A percentile compares a stretch with the other conserved stretches of the same genome.
Conservation (phyloP, 2,329 filamentous ascomycete species). For the Pseudocercospora vitis region DNA sequence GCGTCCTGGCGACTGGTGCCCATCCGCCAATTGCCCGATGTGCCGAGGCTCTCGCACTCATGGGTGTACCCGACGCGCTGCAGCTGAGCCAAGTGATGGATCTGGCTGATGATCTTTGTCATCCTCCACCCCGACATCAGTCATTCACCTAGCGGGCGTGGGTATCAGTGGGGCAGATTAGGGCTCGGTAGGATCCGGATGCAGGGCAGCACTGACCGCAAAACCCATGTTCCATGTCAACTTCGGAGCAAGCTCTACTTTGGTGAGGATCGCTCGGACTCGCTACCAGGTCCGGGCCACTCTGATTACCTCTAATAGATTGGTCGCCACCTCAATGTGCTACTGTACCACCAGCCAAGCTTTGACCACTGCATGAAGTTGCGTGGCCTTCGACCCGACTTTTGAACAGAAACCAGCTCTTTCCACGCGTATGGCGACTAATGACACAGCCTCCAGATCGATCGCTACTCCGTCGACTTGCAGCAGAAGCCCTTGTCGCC, state of each 20-base stretch:
- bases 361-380: neutral
- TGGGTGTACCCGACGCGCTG: neutral
- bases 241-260: neutral
- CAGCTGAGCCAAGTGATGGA: neutral
- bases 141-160: neutral
- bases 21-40: neutral
- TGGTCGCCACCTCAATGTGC: neutral
- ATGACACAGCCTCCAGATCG: no score
- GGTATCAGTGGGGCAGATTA: neutral
- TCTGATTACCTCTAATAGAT: neutral
- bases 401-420: no score
- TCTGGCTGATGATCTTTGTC: neutral
- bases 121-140: neutral
- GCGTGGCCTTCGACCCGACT: neutral
- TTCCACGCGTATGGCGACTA: no score
- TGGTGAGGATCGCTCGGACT: neutral
- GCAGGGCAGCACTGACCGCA: neutral
- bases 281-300: neutral
- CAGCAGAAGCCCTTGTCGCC: neutral
- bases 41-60: neutral
- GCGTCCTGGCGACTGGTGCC: neutral
- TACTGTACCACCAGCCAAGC: neutral
- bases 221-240: neutral
- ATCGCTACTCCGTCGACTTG: no score
- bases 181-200: neutral